Evolutionary conservation across 2,329 filamentous ascomycete species (phyloP), one percentile per base, ranked within the genome.

Genomic region (Microcyclosporella mali): DNA sequence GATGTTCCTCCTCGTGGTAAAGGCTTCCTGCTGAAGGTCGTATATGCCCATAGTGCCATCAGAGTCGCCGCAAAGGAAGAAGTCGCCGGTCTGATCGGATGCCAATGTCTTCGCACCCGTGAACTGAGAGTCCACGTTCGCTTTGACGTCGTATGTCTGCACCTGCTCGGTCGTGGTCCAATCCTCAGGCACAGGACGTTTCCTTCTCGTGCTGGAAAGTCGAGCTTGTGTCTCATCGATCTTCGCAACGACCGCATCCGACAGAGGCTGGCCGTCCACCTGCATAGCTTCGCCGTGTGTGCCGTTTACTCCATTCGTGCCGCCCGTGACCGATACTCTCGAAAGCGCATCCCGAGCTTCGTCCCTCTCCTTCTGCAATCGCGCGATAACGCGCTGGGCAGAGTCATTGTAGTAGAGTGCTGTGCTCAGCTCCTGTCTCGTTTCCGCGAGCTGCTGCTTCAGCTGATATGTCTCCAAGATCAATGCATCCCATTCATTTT

Each of bases 361-460:
- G 58, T 98, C 89, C 50, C 92, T 74, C 72, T 98, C 92, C 63
- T 79, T 84, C n/a, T 85, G 85, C 63, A 98, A 65, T 36, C 90
- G 80, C 52, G 88, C 88, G 67, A 98, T 95, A 37, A 98, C 92
- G 50, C 92, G 78, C 37, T 94, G 82, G n/a, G 92, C 92, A 2
- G 92, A 90, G 73, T 98, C 92, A 58, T 97, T 87, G 69, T 97
- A 90, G 68, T 98, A 98, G 17, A 98, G 75, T 0, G 92, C 87
- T 1, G 88, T 92, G 43, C 88, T 88, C 43, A 98, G 79, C 71
- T 98, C 92, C 69, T 95, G 89, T 53, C 90, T 77, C 32, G 89
- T 94, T 63, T 94, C 86, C 39, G 84, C 77, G 49, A 98, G 74
- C 62, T 95, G 88, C 66, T 95, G 86, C 69, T 86, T 84, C 47